Evolutionary conservation across 345 rosid species (phyloP).

Genomic region (Euclidium syriacum): DNA sequence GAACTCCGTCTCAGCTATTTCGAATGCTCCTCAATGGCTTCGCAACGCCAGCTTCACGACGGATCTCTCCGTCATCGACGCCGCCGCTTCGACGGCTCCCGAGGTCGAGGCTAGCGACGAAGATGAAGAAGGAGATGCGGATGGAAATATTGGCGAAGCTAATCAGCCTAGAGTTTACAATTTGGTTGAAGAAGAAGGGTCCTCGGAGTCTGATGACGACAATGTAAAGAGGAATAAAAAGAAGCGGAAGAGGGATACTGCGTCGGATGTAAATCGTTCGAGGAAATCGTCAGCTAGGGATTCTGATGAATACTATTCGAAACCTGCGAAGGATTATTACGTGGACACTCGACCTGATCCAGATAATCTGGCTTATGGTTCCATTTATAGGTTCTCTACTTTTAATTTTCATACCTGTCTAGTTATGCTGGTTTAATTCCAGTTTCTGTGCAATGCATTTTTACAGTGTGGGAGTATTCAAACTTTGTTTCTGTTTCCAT

Average conservation of each 20-base stretch:
- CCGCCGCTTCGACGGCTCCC: slow-evolving; percentile 37
- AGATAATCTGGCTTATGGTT: slow-evolving; percentile 79
- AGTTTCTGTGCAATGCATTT: not conserved
- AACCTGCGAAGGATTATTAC: slow-evolving; percentile 72
- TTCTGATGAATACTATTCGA: slow-evolving; percentile 41
- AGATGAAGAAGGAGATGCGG: slow-evolving; percentile 34
- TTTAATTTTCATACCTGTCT: not conserved
- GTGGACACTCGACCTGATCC: slow-evolving; percentile 82
- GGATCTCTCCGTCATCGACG: slow-evolving; percentile 56
- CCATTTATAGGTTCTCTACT: slow-evolving; percentile 59
- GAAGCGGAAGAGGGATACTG: slow-evolving; percentile 36
- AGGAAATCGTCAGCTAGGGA: slow-evolving; percentile 42
- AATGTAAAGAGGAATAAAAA: slow-evolving; percentile 36
- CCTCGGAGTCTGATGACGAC: slow-evolving; percentile 28
- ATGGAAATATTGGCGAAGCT: not conserved
- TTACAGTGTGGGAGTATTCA: not conserved
- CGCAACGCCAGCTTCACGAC: slow-evolving; percentile 76
- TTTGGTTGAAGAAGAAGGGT: slow-evolving; percentile 39
- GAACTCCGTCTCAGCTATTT: slow-evolving; percentile 20
- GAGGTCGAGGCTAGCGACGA: slow-evolving; percentile 22
- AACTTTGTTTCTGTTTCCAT: not conserved
- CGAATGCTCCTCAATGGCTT: slow-evolving; percentile 56
- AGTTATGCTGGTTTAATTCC: not conserved
- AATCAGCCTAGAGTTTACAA: slow-evolving; percentile 33
- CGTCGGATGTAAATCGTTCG: slow-evolving; percentile 27